Evolutionary conservation across 1,284 basidiomycete species (phyloP).

Genomic region (Austroboletus novae-zelandiae): DNA sequence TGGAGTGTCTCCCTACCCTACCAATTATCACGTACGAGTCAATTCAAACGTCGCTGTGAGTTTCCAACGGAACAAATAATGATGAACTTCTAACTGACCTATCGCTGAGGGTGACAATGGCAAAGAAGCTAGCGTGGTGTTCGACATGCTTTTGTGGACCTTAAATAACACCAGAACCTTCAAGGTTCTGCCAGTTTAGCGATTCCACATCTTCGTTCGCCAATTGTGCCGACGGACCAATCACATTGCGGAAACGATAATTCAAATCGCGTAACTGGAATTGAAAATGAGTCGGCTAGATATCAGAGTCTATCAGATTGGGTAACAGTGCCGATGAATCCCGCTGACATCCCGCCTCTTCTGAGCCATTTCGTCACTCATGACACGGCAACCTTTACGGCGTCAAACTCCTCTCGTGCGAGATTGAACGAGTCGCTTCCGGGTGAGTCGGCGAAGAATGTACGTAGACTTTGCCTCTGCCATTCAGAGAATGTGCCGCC

Average conservation of each 20-base stretch:
- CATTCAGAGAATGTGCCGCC: slow-evolving; percentile 38
- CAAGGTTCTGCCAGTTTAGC: slow-evolving; percentile 18
- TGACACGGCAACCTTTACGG: slow-evolving; percentile 22
- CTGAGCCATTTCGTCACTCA: slow-evolving; percentile 17
- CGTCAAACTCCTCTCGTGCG: slow-evolving; percentile 26
- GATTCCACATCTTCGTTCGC: slow-evolving; percentile 9
- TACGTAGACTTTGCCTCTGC: slow-evolving; percentile 43
- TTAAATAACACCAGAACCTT: slow-evolving; percentile 6
- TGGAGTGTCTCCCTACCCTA: slow-evolving; percentile 11
- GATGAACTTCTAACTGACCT: slow-evolving; percentile 13
- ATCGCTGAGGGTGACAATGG: neutral
- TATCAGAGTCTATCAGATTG: slow-evolving; percentile 17
- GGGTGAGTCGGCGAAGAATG: slow-evolving; percentile 28
- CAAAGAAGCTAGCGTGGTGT: slow-evolving; percentile 1
- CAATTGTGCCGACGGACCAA: slow-evolving; percentile 18
- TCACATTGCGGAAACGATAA: slow-evolving; percentile 15
- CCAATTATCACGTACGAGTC: slow-evolving; percentile 5
- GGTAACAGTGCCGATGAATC: slow-evolving; percentile 14
- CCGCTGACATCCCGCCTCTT: slow-evolving; percentile 17
- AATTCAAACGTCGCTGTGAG: slow-evolving; percentile 9
- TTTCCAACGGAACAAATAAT: neutral
- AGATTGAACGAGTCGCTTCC: slow-evolving; percentile 24
- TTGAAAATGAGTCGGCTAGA: slow-evolving; percentile 30
- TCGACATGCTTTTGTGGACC: slow-evolving; percentile 12
- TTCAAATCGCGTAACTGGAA: slow-evolving; percentile 25